phyloP scores from a whole-genome alignment of 2,329 filamentous ascomycete genomes.

The Akanthomyces lecanii region DNA sequence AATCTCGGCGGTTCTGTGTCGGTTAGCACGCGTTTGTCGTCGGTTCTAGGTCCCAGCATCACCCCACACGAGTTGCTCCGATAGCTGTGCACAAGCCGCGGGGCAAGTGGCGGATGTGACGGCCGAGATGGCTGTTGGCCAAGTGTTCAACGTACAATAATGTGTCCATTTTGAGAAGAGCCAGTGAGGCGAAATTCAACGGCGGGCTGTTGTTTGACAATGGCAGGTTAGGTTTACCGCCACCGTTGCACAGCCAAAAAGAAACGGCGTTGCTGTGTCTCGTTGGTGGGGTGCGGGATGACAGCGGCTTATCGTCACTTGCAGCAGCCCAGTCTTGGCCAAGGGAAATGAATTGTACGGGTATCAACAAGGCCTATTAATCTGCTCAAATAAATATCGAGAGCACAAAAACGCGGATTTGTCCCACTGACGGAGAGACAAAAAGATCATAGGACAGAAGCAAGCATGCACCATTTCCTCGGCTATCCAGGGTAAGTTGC shows the following conservation, averaged over 20 bases:
- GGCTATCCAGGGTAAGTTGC: conserved; percentile 6
- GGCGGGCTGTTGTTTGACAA: background rate
- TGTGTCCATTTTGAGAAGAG: conserved; percentile 27
- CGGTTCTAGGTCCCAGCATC: background rate
- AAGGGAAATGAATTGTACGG: background rate
- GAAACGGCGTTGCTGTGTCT: background rate
- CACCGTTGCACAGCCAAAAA: background rate
- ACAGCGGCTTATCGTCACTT: conserved; percentile 6
- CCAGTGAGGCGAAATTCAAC: background rate
- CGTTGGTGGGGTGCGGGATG: conserved; percentile 12
- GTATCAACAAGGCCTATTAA: background rate
- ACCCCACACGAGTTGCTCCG: conserved; percentile 14
- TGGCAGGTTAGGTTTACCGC: background rate
- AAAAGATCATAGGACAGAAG: background rate
- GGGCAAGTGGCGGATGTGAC: background rate
- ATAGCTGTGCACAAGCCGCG: background rate
- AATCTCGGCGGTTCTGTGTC: conserved; percentile 75
- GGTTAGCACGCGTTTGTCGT: conserved; percentile 26
- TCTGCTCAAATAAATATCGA: background rate
- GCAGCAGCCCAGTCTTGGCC: background rate
- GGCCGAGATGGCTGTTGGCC: background rate
- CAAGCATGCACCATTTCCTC: background rate
- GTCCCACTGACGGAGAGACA: background rate
- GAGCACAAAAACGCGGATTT: too few species aligned
- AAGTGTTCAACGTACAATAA: conserved; percentile 26